phyloP scores from a whole-genome alignment of 192 early-diverging fungal species.

The Coemansia sp. region DNA sequence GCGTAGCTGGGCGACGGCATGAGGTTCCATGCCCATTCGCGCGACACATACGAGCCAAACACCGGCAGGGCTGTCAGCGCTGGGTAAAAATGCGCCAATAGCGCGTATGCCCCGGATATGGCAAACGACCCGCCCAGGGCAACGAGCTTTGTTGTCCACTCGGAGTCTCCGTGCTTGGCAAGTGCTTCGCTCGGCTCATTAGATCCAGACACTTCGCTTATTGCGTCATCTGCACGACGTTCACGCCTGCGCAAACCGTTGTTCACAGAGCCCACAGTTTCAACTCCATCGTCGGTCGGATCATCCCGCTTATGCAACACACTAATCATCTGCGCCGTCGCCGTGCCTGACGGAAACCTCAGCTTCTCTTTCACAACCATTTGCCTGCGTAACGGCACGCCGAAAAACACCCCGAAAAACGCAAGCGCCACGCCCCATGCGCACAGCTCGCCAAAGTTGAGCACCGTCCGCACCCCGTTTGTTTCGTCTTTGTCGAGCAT shows the following conservation, averaged over 20 bases:
- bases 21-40: constrained; percentile 69
- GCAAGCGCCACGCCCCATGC: constrained; percentile 75
- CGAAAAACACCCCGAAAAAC: constrained; percentile 92
- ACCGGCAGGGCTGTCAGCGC: constrained; percentile 59
- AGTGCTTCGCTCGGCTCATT: not conserved
- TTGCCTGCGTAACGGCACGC: constrained; percentile 72
- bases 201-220: not conserved
- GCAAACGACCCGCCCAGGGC: constrained; percentile 60
- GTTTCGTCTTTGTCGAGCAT: constrained; percentile 63
- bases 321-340: constrained; percentile 81
- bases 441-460: constrained; percentile 60
- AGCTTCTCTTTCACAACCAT: constrained; percentile 82
- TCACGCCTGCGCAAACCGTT: constrained; percentile 6
- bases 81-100: constrained; percentile 65
- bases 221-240: not conserved
- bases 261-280: not conserved
- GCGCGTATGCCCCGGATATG: constrained; percentile 64
- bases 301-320: constrained; percentile 65
- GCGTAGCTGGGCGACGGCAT: constrained; percentile 73
- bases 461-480: constrained; percentile 53
- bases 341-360: constrained; percentile 82
- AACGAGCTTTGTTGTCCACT: constrained; percentile 63
- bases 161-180: constrained; percentile 44
- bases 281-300: constrained; percentile 40
- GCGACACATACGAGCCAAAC: constrained; percentile 55